Evolutionary conservation across 441 rosid species (phyloP), one percentile per base, ranked within the genome.

Genomic region (Mallotus repandus): DNA sequence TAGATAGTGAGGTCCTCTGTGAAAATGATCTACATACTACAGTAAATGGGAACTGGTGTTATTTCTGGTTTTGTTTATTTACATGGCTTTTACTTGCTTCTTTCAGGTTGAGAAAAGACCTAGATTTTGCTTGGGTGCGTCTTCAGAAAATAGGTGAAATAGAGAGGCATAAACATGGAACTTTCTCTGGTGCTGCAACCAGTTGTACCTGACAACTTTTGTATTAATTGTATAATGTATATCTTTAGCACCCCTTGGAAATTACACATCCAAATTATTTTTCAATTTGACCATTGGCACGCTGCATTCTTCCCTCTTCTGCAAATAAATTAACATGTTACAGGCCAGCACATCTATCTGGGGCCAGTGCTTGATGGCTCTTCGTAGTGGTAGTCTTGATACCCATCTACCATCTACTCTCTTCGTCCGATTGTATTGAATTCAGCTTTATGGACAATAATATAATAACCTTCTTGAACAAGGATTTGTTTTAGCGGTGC

Each of bases 51-150:
- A 21, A 32, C 12, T 65, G 64, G 7, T 29, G 7, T 25, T 67
- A 48, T 43, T 58, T 74, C 7, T 13, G 43, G 32, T 60, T 54
- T 15, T 63, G 41, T 25, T 50, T 57, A n/a, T 61, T 41, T 9
- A 11, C 22, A 15, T 48, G 9, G 19, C 53, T 50, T 46, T 5
- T 48, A 9, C 38, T n/a, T 38, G 16, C 13, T 4, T 62, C 2
- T 77, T 75, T 77, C 81, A 82, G 85, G 86, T 71, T 63, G 74
- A 67, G 64, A 58, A 76, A 63, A 53, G 72, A 46, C 78, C 79
- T 70, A 54, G 38, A 49, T 65, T 78, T 80, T 68, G 73, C 59
- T 69, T 64, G 73, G 79, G 49, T 71, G 65, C 65, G 66, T 66
- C 54, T 67, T 38, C 68, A 68, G 84, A 76, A 52, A 74, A 79